Conservation (phyloP, 108 stramenopile genomes). For the Fistulifera pelliculosa region DNA sequence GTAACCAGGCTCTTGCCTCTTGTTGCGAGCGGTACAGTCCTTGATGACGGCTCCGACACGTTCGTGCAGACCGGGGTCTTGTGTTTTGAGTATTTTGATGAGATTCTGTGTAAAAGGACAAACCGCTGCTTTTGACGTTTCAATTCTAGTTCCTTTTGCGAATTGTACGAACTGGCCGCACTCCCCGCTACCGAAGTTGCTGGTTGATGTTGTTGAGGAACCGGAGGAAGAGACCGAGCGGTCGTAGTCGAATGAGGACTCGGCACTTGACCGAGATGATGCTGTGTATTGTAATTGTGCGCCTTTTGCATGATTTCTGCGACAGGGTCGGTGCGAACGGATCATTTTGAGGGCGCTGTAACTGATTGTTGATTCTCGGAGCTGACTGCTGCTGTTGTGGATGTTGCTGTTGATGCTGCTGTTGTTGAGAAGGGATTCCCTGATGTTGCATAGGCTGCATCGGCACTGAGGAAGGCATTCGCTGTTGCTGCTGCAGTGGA, state of each 20-base stretch:
- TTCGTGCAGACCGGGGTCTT: conserved; percentile 51
- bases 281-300: background rate
- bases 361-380: conserved; percentile 1
- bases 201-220: conserved; percentile 9
- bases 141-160: conserved; percentile 14
- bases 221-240: background rate
- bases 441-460: conserved; percentile 13
- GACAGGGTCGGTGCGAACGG: conserved; percentile 26
- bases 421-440: conserved; percentile 16
- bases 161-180: background rate
- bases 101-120: conserved; percentile 79
- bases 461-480: background rate
- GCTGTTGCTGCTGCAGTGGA: conserved; percentile 10
- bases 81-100: conserved; percentile 75
- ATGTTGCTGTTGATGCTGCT: conserved; percentile 11
- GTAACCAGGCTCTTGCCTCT: conserved; percentile 50
- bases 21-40: conserved; percentile 77
- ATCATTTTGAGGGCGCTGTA: conserved; percentile 5
- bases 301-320: conserved; percentile 10
- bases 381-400: conserved; percentile 1
- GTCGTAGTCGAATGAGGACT: background rate
- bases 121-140: conserved; percentile 73
- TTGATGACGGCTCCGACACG: conserved; percentile 64
- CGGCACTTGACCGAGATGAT: background rate
- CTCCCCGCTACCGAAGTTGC: background rate